These are phyloP conservation scores for Fusarium tricinctum DNA, from an alignment of 2,329 filamentous ascomycete genomes.

Conservation along the genomic window DNA sequence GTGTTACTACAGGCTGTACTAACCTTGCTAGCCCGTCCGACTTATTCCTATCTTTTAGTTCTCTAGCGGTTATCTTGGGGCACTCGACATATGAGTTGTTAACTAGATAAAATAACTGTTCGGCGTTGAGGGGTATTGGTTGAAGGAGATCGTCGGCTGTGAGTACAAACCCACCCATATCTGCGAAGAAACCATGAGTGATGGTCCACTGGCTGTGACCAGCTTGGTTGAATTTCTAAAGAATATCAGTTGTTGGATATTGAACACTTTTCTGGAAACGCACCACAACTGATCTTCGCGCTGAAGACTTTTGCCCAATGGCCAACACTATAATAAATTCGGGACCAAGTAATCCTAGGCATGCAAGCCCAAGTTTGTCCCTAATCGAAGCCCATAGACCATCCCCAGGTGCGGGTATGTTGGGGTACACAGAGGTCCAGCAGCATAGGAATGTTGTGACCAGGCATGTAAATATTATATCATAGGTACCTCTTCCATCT, in stretches of 20 bases:
- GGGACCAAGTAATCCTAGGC: constrained; percentile 18
- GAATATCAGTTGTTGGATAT: accelerated
- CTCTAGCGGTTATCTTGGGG: background rate
- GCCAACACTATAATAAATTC: constrained; percentile 28
- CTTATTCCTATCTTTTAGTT: constrained; percentile 16
- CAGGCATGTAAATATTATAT: constrained; percentile 26
- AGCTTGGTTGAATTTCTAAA: constrained; percentile 12
- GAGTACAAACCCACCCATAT: constrained; percentile 32
- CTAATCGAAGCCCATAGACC: constrained; percentile 4
- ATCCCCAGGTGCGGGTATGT: constrained; percentile 15
- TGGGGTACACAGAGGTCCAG: constrained; percentile 31
- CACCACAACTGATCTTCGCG: constrained; percentile 24
- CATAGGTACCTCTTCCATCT: constrained; percentile 27
- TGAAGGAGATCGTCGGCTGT: accelerated
- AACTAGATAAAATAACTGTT: constrained; percentile 31
- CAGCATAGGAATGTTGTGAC: constrained; percentile 29
- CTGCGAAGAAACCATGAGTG: constrained; percentile 29
- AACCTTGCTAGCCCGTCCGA: constrained; percentile 25
- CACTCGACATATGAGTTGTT: no score
- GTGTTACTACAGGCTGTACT: background rate
- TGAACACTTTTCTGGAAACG: background rate
- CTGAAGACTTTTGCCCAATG: constrained; percentile 24
- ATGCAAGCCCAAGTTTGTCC: constrained; percentile 28
- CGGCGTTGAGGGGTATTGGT: constrained; percentile 19
- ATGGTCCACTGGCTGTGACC: constrained; percentile 16